Base-by-base conservation (phyloP, 169 alveolate genomes). In the Eimeria necatrix region DNA sequence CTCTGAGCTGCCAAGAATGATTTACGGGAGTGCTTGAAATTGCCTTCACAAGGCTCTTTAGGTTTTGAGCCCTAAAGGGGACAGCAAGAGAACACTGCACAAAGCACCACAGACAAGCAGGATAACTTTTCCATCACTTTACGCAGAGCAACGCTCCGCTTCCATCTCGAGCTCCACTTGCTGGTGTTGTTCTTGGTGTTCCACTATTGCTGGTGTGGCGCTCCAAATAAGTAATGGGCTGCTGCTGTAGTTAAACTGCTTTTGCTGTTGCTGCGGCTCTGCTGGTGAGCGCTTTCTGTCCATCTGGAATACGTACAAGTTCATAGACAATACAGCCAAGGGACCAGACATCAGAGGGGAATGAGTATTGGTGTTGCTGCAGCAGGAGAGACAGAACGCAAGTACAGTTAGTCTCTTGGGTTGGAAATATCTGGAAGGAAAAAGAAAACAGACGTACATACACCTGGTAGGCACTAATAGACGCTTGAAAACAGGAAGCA, bases 291-390 rank as follows among this genome's bases (percentile, higher is more conserved):
- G 41, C 2, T 59, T 59, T 14, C 70, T 59, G 12, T 68, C 41
- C 32, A 12, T 68, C 24, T 9, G 80, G 14, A 12, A 9, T 20
- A 7, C 86, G 10, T 16, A 93, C 96, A 51, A 98, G 95, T 80
- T 98, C 99, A 80, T 98, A 97, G 26, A 97, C 80, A 32, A 98
- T 96, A 90, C 99, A 98, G n/a, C 99, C 99, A 22, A 99, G 96
- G 4, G 99, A 99, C 99, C 99, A 99, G 9, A 99, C 98, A 97
- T 99, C 99, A 73, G 99, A 98, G 84, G 99, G 99, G 97, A 99
- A 98, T 91, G 99, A 98, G 96, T 99, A 99, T n/a, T 99, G 99
- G 73, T 98, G 97, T 46, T 74, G 91, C 93, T 95, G 96, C 59
- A 48, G 18, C n/a, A 24, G 12, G 20, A 49, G 32, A 46, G 32